Evolutionary conservation across 2,329 filamentous ascomycete species (phyloP).

Genomic region (Calonectria henricotiae): DNA sequence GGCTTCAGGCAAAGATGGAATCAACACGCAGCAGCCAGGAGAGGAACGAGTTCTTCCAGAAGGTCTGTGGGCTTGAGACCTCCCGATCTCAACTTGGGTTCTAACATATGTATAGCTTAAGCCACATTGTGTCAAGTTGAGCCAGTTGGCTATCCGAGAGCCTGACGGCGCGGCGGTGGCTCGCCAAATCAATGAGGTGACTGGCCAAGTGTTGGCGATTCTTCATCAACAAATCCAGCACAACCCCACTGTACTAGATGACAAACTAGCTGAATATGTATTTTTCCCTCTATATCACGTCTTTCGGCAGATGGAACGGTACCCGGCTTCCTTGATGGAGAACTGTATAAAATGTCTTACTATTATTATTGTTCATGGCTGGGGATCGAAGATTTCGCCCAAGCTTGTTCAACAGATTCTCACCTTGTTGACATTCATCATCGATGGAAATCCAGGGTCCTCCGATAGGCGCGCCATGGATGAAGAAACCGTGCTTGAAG

Average conservation of each 20-base stretch:
- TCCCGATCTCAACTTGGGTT: background rate
- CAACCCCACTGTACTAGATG: slow-evolving; percentile 75
- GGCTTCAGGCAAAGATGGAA: slow-evolving; percentile 50
- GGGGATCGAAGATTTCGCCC: slow-evolving; percentile 80
- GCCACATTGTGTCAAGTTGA: slow-evolving; percentile 74
- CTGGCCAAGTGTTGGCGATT: slow-evolving; percentile 64
- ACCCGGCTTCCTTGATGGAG: slow-evolving; percentile 83
- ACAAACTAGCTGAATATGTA: slow-evolving; percentile 91
- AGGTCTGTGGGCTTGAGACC: slow-evolving; percentile 38
- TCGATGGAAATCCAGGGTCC: slow-evolving; percentile 78
- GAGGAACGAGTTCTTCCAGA: slow-evolving; percentile 56
- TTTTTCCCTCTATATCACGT: slow-evolving; percentile 95
- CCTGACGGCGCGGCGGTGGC: slow-evolving; percentile 61
- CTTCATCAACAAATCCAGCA: slow-evolving; percentile 63
- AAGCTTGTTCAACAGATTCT: slow-evolving; percentile 88
- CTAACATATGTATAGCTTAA: slow-evolving; percentile 67
- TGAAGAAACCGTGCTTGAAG: slow-evolving; percentile 83
- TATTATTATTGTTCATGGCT: slow-evolving; percentile 83
- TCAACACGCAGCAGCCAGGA: slow-evolving; percentile 46
- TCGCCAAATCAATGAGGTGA: slow-evolving; percentile 65
- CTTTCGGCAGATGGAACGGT: slow-evolving; percentile 81
- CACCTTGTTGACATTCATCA: slow-evolving; percentile 86
- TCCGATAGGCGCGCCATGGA: slow-evolving; percentile 65
- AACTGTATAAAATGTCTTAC: slow-evolving; percentile 82
- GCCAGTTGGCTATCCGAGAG: slow-evolving; percentile 70